Evolutionary conservation across 2,329 filamentous ascomycete species (phyloP), one percentile per base, ranked within the genome.

Genomic region (Trichoderma citrinoviride): DNA sequence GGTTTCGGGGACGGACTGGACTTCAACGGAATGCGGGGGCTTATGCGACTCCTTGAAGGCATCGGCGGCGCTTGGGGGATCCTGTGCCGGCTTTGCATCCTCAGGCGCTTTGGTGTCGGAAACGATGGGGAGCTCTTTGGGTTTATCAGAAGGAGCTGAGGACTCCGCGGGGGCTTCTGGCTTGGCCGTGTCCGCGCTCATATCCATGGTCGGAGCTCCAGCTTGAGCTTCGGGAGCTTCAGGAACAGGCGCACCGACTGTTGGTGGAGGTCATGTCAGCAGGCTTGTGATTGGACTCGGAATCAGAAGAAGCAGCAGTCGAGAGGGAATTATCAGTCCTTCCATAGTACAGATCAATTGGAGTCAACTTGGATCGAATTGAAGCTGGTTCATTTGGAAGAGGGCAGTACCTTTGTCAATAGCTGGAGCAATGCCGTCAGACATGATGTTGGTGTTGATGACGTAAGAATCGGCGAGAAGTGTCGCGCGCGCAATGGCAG

Each of bases 1-100:
- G 8, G 76, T 79, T 68, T 78, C 68, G 19, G 75, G 75, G 7
- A 75, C 73, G 17, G 76, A 76, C 23, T 69, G 71, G 52, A 78
- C 68, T 69, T 78, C 75, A 43, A 77, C 77, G 5, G 76, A 74
- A 67, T 75, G 76, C 8, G 76, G 73, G 23, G 61, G 65, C 23
- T 58, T 60, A 50, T 56, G 61, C 15, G 15, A 25, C 10, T 19
- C n/a, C 19, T 58, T 64, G 19, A 47, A 49, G 23, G 44, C 54
- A 21, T 66, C 66, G 17, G 25, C n/a, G 23, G 52, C 10, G 21
- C 57, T 65, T 43, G 46, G 21, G 23, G 60, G 49, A 49, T 61
- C 58, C 55, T 58, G 25, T 23, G 58, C 27, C 25, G 49, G 49
- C 49, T 62, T 54, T 29, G 49, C 49, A 12, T 53, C 65, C 21